Conservation (phyloP, 2,329 filamentous ascomycete genomes). For the Monosporascus ibericus region DNA sequence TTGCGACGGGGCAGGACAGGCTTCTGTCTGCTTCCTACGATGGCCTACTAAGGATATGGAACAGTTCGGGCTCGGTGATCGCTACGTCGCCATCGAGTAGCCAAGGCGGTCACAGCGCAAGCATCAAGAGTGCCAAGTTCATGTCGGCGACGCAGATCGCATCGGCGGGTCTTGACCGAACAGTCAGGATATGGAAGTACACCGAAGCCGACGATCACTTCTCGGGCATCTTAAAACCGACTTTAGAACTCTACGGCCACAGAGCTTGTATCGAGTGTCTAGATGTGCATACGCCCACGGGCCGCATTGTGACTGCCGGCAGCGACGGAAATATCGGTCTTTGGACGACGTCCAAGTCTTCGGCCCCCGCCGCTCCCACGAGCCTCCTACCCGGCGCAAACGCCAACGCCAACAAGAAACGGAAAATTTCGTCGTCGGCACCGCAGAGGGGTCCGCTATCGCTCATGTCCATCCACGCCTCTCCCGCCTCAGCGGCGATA, state of each 20-base stretch:
- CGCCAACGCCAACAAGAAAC: slow-evolving; percentile 62
- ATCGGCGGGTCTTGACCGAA: slow-evolving; percentile 78
- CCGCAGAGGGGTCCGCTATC: slow-evolving; percentile 73
- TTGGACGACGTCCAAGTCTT: slow-evolving; percentile 76
- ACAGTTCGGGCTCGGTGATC: slow-evolving; percentile 77
- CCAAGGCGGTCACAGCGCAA: slow-evolving; percentile 67
- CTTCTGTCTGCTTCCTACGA: slow-evolving; percentile 94
- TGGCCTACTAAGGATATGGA: slow-evolving; percentile 83
- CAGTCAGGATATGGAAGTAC: slow-evolving; percentile 87
- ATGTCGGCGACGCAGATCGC: slow-evolving; percentile 71
- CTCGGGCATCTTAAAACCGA: slow-evolving; percentile 59
- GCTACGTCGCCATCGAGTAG: slow-evolving; percentile 64
- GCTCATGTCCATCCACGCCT: slow-evolving; percentile 65
- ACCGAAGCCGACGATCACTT: slow-evolving; percentile 57
- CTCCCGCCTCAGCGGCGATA: slow-evolving; percentile 69
- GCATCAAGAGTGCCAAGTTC: slow-evolving; percentile 79
- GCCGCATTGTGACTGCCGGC: slow-evolving; percentile 78
- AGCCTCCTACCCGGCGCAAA: slow-evolving; percentile 62
- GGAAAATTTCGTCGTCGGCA: slow-evolving; percentile 56
- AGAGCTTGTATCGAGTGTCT: slow-evolving; percentile 67
- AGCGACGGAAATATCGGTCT: slow-evolving; percentile 79
- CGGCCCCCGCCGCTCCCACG: slow-evolving; percentile 67
- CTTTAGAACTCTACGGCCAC: slow-evolving; percentile 80
- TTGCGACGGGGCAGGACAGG: slow-evolving; percentile 55
- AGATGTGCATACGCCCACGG: slow-evolving; percentile 65